Evolutionary conservation across 192 early-diverging fungal genomes (phyloP), one percentile per base, ranked within the genome.

Genomic region (Gorgonomyces haynaldii): DNA sequence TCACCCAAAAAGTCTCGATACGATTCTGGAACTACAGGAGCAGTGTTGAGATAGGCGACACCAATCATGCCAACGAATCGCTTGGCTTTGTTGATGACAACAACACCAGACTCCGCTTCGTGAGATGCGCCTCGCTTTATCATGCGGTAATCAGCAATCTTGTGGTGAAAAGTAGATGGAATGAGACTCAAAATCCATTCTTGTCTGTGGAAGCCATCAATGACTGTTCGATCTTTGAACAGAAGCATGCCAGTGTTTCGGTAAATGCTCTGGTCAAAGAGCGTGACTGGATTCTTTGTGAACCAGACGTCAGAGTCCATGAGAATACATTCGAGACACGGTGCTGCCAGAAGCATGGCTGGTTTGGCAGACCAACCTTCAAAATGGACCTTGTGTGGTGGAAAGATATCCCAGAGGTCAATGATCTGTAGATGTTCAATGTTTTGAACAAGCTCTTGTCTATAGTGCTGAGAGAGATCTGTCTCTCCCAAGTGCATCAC

Each of bases 291-390:
- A 42, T 51, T 44, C 42, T 76, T 64, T 27, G 83, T 53, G 37
- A 82, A 78, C 30, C 76, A 60, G 1, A 67, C 81, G 54, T 85
- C 83, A 13, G 82, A 72, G 56, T 85, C 83, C 37, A 84, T 58
- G 47, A 85, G 67, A 37, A 85, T 78, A 16, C 70, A 64, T 21
- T 79, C 70, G n/a, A 56, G 38, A 64, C 83, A 85, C 21, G 47
- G 58, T 2, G 74, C 70, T 0, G 74, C 74, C n/a, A 86, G 37
- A 36, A 85, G 61, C 0, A 77, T 72, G 68, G 72, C 84, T 0
- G 83, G 77, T 45, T 85, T 85, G 41, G 80, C 17, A 5, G 16
- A 9, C 17, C 9, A 44, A 25, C 16, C 21, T 30, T 7, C 4
- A 30, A 21, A 28, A 10, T 10, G 4, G 10, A 44, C 25, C 24